phyloP scores from a whole-genome alignment of 257 asterid genomes.

The Capsicum chinense region DNA sequence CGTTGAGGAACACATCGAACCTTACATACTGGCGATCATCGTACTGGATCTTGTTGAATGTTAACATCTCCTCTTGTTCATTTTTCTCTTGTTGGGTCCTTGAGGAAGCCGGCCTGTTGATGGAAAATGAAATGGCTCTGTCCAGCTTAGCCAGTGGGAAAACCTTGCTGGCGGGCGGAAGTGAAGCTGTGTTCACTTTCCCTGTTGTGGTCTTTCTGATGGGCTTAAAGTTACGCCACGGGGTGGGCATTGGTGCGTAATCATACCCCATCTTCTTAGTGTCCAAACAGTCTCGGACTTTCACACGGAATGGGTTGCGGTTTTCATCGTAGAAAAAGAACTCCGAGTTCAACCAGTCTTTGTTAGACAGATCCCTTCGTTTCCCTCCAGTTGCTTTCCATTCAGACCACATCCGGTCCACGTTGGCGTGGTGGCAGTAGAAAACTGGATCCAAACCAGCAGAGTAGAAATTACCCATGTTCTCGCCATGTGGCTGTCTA shows the following conservation, averaged over 20 bases:
- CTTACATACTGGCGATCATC: conserved; percentile 44
- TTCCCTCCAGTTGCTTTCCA: conserved; percentile 24
- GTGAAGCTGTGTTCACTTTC: conserved; percentile 21
- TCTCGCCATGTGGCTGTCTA: background rate
- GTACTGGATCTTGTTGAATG: conserved; percentile 27
- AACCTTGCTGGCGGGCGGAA: conserved; percentile 22
- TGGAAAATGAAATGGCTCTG: conserved; percentile 34
- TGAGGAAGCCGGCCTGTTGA: conserved; percentile 33
- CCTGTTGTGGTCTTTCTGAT: conserved; percentile 28
- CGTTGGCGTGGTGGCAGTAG: conserved; percentile 33
- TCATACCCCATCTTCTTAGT: conserved; percentile 46
- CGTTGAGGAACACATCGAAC: conserved; percentile 62
- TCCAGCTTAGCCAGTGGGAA: conserved; percentile 47
- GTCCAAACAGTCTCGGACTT: conserved; percentile 42
- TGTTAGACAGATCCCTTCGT: conserved; percentile 37
- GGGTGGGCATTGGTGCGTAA: conserved; percentile 42
- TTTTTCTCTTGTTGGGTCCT: conserved; percentile 34
- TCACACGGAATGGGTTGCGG: conserved; percentile 50
- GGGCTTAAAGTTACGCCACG: conserved; percentile 55
- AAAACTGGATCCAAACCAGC: conserved; percentile 30
- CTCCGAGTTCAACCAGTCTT: conserved; percentile 47
- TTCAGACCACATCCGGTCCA: conserved; percentile 28
- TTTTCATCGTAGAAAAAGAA: conserved; percentile 66
- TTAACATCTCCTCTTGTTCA: conserved; percentile 49
- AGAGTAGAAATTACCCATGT: conserved; percentile 34